Percentiles rank a stretch among this genome's conserved stretches.
Conservation (phyloP, 1,284 basidiomycete species). For the Naganishia sp. region DNA sequence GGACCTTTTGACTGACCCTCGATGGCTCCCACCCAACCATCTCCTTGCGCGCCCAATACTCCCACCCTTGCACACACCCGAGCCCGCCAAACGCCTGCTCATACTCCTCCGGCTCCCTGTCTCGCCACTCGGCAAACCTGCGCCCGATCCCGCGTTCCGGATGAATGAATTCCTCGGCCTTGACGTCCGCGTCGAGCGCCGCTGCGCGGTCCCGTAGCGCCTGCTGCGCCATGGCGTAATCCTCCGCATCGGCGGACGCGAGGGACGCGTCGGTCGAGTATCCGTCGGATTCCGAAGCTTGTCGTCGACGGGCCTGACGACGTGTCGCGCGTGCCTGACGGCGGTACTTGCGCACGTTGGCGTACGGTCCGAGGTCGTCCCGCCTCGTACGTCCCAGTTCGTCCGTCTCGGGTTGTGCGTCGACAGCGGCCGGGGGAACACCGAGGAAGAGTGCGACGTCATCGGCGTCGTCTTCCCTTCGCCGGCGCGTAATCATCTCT, state of each 20-base stretch:
- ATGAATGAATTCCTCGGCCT: slow-evolving; percentile 78
- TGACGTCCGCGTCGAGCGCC: slow-evolving; percentile 73
- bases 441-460: slow-evolving; percentile 77
- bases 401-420: slow-evolving; percentile 58
- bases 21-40: slow-evolving; percentile 84
- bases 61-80: slow-evolving; percentile 87
- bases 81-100: slow-evolving; percentile 84
- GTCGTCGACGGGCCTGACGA: slow-evolving; percentile 60
- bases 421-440: slow-evolving; percentile 50
- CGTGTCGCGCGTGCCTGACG: slow-evolving; percentile 58
- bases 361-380: slow-evolving; percentile 47
- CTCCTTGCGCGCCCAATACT: slow-evolving; percentile 90
- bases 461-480: slow-evolving; percentile 73
- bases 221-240: slow-evolving; percentile 67
- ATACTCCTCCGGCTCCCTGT: slow-evolving; percentile 76
- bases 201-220: slow-evolving; percentile 61
- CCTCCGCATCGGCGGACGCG: slow-evolving; percentile 63
- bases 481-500: slow-evolving; percentile 67
- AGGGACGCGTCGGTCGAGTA: slow-evolving; percentile 82
- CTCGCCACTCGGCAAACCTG: slow-evolving; percentile 79
- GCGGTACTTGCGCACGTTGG: slow-evolving; percentile 60
- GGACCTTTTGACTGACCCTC: slow-evolving; percentile 59
- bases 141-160: slow-evolving; percentile 69
- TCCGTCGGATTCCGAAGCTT: slow-evolving; percentile 64
- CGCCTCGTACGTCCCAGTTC: slow-evolving; percentile 61